A percentile compares a stretch with the other conserved stretches of the same genome.
Evolutionary conservation across 2,329 filamentous ascomycete species (phyloP).

Genomic region (Calonectria multiphialidica): DNA sequence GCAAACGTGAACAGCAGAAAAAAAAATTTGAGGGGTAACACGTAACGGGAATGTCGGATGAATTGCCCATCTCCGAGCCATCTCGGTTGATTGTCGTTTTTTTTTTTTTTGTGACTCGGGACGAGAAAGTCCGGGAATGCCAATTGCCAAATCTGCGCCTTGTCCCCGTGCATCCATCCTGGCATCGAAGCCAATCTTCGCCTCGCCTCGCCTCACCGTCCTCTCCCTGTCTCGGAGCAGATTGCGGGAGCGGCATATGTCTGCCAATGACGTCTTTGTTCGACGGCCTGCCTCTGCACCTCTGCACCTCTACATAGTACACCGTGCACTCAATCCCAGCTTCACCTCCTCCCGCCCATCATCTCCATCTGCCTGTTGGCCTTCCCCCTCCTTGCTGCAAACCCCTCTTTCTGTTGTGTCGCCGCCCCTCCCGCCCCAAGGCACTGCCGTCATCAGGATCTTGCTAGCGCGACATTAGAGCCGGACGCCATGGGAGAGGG

Average conservation of each 20-base stretch:
- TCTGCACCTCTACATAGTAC: no score
- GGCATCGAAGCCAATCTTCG: neutral
- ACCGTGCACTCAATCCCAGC: neutral
- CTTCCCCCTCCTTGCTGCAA: neutral
- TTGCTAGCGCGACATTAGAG: constrained; percentile 41
- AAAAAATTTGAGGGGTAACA: constrained; percentile 23
- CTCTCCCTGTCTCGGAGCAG: neutral
- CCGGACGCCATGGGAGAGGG: constrained; percentile 28
- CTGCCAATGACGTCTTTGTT: neutral
- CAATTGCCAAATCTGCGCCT: neutral
- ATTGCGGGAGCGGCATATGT: neutral
- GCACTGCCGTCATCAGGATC: constrained; percentile 42
- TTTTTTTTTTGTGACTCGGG: constrained; percentile 7
- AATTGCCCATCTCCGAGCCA: neutral
- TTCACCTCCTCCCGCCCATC: neutral
- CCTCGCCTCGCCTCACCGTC: constrained; percentile 4
- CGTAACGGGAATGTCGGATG: constrained; percentile 18
- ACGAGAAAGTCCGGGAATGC: constrained; percentile 10
- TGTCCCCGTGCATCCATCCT: neutral
- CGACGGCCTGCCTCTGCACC: neutral
- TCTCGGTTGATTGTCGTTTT: neutral
- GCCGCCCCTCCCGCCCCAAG: constrained; percentile 25
- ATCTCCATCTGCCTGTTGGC: constrained; percentile 8
- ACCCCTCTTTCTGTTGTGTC: constrained; percentile 28
- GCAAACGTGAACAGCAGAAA: constrained; percentile 7